A percentile compares a stretch with the other conserved stretches of the same genome.
Conservation (phyloP, 139 green algal species). For the Nannochloris sp. region DNA sequence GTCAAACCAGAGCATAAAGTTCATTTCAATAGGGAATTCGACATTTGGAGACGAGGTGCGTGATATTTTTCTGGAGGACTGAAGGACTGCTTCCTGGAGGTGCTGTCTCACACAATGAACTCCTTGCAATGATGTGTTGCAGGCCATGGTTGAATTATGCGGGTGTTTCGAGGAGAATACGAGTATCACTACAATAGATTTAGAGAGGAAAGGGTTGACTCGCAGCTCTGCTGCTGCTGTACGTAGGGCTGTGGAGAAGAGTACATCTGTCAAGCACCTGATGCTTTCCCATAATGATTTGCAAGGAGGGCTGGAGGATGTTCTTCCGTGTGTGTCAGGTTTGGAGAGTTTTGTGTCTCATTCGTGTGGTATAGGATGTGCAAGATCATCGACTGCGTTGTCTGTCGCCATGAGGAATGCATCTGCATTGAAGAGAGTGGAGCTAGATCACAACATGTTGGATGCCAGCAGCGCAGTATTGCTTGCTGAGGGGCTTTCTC, state of each 20-base stretch:
- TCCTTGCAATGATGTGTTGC: not conserved
- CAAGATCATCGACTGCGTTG: not conserved
- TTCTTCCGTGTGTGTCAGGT: not conserved
- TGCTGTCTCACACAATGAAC: not conserved
- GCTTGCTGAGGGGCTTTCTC: not conserved
- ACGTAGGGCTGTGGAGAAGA: not conserved
- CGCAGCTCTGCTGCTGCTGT: not conserved
- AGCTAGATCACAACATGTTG: slow-evolving; percentile 13
- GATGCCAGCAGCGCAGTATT: not conserved
- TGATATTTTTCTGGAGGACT: not conserved
- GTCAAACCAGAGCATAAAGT: not conserved
- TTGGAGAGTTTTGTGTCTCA: slow-evolving; percentile 2
- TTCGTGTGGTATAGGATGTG: slow-evolving; percentile 6
- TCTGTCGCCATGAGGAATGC: not conserved
- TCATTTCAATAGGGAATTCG: slow-evolving; percentile 15
- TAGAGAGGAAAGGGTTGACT: slow-evolving; percentile 18
- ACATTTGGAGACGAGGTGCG: slow-evolving; percentile 19
- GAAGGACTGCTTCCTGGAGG: no score
- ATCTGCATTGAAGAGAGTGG: not conserved
- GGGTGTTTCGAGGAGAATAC: slow-evolving; percentile 4
- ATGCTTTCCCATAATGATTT: slow-evolving; percentile 4
- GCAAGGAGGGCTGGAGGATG: not conserved
- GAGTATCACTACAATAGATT: slow-evolving; percentile 1
- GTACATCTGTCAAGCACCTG: slow-evolving; percentile 1
- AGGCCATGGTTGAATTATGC: slow-evolving; percentile 15